Evolutionary conservation across 106 monocot genomes (phyloP), one percentile per base, ranked within the genome.

Genomic region (Dioscorea dumetorum): DNA sequence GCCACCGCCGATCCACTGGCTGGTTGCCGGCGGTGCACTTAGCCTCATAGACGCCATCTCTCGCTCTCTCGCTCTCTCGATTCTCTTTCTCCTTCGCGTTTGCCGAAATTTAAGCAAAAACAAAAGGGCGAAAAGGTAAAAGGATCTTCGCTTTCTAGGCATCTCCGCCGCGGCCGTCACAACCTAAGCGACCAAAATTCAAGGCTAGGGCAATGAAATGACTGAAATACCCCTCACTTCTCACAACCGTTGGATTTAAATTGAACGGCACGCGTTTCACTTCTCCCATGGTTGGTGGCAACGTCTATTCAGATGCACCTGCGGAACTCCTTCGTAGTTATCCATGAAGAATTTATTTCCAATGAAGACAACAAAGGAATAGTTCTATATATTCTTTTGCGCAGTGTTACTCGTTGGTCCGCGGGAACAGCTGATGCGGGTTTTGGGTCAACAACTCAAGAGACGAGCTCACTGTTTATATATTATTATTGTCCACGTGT

Each of bases 31-130:
- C 24, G 85, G 82, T 50, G 85, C 57, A 58, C 60, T 74, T 66
- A 82, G 62, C 67, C 78, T 85, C 66, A 63, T 49, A 57, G 85
- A 69, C 72, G 85, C 68, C 85, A 85, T 80, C 64, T 13, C 61
- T 51, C 28, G 75, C 71, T 67, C 28, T 23, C 24, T 48, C 52
- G 23, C 12, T 7, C n/a, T 33, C 17, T 63, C 54, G n/a, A n/a
- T n/a, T 49, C 34, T 54, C 53, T 33, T n/a, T n/a, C n/a, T n/a
- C n/a, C 22, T 34, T 13, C 51, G 28, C 60, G 16, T 19, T 56
- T 4, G 10, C 54, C 19, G 13, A 18, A 16, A 19, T 56, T 16
- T 16, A 19, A 19, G 2, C 19, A 18, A 56, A n/a, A 18, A 56
- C 5, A 11, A 11, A 56, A 56, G 54, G 54, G 19, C 2, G 2